Evolutionary conservation across 139 green algal genomes (phyloP), one percentile per base, ranked within the genome.

Genomic region (Micractinium conductrix): DNA sequence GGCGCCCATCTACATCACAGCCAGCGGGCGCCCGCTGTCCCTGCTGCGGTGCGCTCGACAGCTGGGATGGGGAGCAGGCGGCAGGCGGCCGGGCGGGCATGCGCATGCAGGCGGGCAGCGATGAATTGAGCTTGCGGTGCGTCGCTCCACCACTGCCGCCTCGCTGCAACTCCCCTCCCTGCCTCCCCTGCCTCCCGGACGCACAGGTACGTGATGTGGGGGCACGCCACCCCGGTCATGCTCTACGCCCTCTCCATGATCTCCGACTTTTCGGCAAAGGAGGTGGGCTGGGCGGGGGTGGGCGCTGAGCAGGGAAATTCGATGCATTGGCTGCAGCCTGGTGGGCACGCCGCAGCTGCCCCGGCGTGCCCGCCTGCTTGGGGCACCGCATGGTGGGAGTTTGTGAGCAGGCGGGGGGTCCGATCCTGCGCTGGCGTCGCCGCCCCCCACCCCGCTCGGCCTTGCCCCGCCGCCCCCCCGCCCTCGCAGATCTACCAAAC

Each of bases 161-260:
- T n/a, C n/a, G n/a, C 14, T 58, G 48, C 48, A 14, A 50, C 37
- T 7, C 35, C 17, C 17, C 68, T n/a, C 35, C 38, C 68, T 24
- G 42, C 22, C 9, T 16, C 24, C 14, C 55, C n/a, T n/a, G n/a
- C n/a, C n/a, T n/a, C n/a, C n/a, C n/a, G n/a, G n/a, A n/a, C n/a
- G n/a, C n/a, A 35, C 80, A 85, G 86, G 60, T 93, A 93, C 67
- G 74, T 91, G 30, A 92, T 93, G 80, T 93, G 90, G 90, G 68
- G 69, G 3, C 87, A 92, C 42, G 91, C 90, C 63, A 93, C 90
- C 7, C 90, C 90, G 24, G 78, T 86, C 80, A 93, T 93, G 87
- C 50, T 93, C 1, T 92, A 90, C 70, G 80, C 91, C 44, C 79
- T 93, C 38, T 87, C 74, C 19, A 88, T 93, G 75, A 92, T 93